Conservation (phyloP, 768 basidiomycete genomes). For the Daedaleopsis nitida region DNA sequence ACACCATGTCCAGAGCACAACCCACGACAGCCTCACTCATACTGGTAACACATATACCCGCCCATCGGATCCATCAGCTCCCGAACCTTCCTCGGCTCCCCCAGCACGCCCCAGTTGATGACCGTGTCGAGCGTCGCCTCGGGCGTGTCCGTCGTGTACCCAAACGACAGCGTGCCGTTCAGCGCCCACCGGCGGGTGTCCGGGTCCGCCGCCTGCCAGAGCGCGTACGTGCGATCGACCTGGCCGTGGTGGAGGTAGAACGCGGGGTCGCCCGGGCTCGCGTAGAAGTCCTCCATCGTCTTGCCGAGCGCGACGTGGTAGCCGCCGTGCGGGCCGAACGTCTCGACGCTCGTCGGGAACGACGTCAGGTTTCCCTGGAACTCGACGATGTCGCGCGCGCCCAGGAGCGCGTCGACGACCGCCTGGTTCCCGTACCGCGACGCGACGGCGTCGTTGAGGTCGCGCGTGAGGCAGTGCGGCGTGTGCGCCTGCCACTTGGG, state of each 20-base stretch:
- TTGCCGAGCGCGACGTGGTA: not conserved
- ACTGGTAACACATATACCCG: not conserved
- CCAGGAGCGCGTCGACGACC: not conserved
- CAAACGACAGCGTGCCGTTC: not conserved
- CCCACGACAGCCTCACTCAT: too few relatives aligned
- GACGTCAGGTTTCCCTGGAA: not conserved
- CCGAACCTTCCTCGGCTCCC: not conserved
- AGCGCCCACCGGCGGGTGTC: not conserved
- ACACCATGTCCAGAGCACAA: too few relatives aligned
- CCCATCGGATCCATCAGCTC: not conserved
- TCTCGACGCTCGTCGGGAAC: not conserved
- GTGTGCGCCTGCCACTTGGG: not conserved
- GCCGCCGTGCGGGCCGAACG: not conserved
- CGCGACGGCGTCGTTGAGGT: not conserved
- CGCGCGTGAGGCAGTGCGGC: not conserved
- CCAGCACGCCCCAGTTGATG: not conserved
- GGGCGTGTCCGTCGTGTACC: not conserved
- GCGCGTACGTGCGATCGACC: not conserved
- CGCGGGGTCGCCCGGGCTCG: not conserved
- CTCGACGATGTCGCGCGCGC: not conserved
- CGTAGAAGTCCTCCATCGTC: not conserved
- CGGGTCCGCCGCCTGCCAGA: not conserved
- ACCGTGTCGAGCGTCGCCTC: not conserved
- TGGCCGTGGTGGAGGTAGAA: not conserved
- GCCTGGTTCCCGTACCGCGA: not conserved